Evolutionary conservation across 768 basidiomycete genomes (phyloP), one percentile per base, ranked within the genome.

Genomic region (Pleurotus cornucopiae): DNA sequence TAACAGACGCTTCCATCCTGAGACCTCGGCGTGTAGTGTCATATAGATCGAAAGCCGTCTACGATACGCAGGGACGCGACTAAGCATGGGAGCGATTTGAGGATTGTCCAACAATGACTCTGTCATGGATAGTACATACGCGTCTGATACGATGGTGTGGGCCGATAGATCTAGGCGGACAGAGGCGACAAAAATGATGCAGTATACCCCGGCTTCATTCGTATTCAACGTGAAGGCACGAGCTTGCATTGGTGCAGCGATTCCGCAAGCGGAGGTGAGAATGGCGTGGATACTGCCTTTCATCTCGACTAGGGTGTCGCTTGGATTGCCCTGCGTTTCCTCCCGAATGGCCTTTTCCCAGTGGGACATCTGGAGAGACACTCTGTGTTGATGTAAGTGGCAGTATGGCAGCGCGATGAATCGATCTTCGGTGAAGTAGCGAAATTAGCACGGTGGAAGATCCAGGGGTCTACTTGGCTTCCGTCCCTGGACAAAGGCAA

Each of bases 81-180:
- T 23, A 5, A 23, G 23, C 3, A 23, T 23, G 23, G 23, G 23
- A 23, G 23, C 23, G 23, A 23, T 46, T 46, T 11, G 46, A 16
- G 18, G 12, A 9, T 6, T 4, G 14, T 23, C 18, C 55, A 69
- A 46, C 4, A 69, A 43, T 3, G 40, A 38, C 1, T 57, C 13
- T 6, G 62, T 64, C 25, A 75, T 64, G 1, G 80, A 75, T 2
- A 78, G 64, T 5, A 80, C 69, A 62, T 71, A 82, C 4, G 72
- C 74, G 57, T 84, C 79, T 16, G 70, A 72, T 14, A 84, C 64
- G 2, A 84, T 46, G 1, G 82, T 82, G 58, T 80, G 76, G 0
- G 77, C 73, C 2, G 71, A 63, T 6, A 79, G 54, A 60, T 85
- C 84, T 20, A 79, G 68, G 4, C 76, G 71, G 43, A 85, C 63